These are phyloP conservation scores for Azolla pinnata DNA, from an alignment of 75 land plant species.

Conservation along the genomic window DNA sequence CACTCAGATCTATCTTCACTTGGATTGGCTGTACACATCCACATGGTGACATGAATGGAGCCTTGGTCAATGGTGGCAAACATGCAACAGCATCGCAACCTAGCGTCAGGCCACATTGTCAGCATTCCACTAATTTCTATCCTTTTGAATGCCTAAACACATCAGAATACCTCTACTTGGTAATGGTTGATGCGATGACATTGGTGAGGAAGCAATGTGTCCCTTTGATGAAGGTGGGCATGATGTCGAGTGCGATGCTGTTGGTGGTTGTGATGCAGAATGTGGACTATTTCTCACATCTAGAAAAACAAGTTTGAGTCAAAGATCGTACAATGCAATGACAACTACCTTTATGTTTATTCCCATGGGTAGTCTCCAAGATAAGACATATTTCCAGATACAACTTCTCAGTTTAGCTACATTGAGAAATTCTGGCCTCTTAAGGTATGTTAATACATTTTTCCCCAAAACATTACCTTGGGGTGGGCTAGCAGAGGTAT, in stretches of 20 bases:
- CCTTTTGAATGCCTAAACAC: not conserved
- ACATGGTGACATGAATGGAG: slow-evolving; percentile 63
- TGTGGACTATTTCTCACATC: no score
- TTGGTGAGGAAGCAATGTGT: not conserved
- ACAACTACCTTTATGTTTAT: no score
- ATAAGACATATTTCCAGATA: no score
- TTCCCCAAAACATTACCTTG: no score
- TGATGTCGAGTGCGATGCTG: not conserved
- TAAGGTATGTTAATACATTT: no score
- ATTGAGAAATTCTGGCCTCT: no score
- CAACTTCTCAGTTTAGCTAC: no score
- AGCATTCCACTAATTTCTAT: not conserved
- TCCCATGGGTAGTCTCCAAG: no score
- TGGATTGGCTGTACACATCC: slow-evolving; percentile 78
- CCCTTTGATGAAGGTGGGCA: not conserved
- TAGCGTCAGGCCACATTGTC: slow-evolving; percentile 17
- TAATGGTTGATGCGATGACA: not conserved
- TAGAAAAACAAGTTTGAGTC: no score
- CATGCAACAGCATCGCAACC: slow-evolving; percentile 43
- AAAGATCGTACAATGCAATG: no score
- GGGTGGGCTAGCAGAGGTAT: no score
- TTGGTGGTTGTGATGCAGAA: not conserved
- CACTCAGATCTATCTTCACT: slow-evolving; percentile 42
- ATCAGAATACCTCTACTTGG: not conserved
- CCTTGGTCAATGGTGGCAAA: slow-evolving; percentile 43